Evolutionary conservation across 2,329 filamentous ascomycete genomes (phyloP).

Genomic region (Graphiopsis chlorocephala): DNA sequence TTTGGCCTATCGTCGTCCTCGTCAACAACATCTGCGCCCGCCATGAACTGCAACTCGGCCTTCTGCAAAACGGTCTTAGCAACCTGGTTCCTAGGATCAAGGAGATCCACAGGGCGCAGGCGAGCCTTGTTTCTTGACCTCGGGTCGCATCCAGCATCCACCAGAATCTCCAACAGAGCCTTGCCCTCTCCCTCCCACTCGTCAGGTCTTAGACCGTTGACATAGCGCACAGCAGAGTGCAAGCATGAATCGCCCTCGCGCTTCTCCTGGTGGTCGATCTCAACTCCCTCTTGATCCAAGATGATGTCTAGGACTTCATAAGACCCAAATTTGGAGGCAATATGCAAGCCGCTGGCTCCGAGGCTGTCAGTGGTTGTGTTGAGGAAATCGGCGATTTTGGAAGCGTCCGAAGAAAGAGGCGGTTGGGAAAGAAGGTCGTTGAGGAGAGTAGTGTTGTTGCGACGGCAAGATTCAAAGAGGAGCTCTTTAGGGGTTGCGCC

Average conservation of each 20-base stretch:
- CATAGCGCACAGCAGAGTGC: conserved; percentile 74
- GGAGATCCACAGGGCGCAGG: conserved; percentile 68
- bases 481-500: conserved; percentile 83
- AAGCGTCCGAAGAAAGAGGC: conserved; percentile 47
- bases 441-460: conserved; percentile 87
- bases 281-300: conserved; percentile 78
- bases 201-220: conserved; percentile 64
- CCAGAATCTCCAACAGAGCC: conserved; percentile 72
- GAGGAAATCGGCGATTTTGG: conserved; percentile 71
- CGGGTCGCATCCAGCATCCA: conserved; percentile 71
- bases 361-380: conserved; percentile 83
- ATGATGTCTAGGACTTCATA: conserved; percentile 81
- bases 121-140: conserved; percentile 68
- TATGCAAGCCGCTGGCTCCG: conserved; percentile 85
- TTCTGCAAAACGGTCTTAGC: conserved; percentile 64
- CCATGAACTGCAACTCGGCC: conserved; percentile 63
- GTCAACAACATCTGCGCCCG: conserved; percentile 48
- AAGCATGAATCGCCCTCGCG: conserved; percentile 74
- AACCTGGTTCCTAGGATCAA: conserved; percentile 66
- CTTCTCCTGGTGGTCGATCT: conserved; percentile 75
- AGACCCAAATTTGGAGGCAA: conserved; percentile 81
- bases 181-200: conserved; percentile 61
- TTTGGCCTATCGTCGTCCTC: conserved; percentile 41
- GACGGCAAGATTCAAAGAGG: conserved; percentile 86
- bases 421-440: conserved; percentile 63